Base-by-base conservation (phyloP, 192 early-diverging fungal genomes). In the Spizellomyces sp. region DNA sequence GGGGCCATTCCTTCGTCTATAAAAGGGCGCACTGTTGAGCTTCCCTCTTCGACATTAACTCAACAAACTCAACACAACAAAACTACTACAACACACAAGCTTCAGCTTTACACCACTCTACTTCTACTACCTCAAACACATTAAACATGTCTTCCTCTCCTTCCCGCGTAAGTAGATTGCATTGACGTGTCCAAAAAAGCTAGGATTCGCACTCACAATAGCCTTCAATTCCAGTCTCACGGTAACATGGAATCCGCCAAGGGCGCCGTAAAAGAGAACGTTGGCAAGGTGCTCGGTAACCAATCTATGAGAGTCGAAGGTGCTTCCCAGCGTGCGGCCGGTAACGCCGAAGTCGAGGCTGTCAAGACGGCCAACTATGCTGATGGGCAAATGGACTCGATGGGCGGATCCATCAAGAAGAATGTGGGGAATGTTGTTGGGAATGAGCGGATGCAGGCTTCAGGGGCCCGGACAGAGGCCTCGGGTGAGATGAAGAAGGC, bases 361-460 rank as follows among this genome's bases (percentile, higher is more conserved):
- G 69, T 52, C 50, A 67, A 67, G 52, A 17, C 48, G 15, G 47
- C 17, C 4, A 59, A 59, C 69, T 48, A 63, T 55, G 60, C 47
- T 59, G 58, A 62, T n/a, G 69, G 59, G 27, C 8, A 10, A 12
- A 45, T 41, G 57, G 69, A 71, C 60, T 64, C 59, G 14, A 45
- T 63, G 7, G 60, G 41, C 50, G 79, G 79, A 19, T 47, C 17
- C 57, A 59, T 76, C 72, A 72, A 80, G 73, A 61, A 80, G 64
- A 77, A 75, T 42, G 79, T 75, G 4, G 79, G 79, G 44, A 9
- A 6, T 7, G 64, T 62, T 5, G 7, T 78, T 12, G 79, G 79
- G 47, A 77, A 80, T 71, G 72, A 80, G 41, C 19, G 48, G 27
- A 65, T 80, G 76, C 71, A 77, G 70, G 73, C 66, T 19, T 58